These are phyloP conservation scores for Paramecium primaurelia DNA, from an alignment of 73 alveolate species.

Conservation along the genomic window DNA sequence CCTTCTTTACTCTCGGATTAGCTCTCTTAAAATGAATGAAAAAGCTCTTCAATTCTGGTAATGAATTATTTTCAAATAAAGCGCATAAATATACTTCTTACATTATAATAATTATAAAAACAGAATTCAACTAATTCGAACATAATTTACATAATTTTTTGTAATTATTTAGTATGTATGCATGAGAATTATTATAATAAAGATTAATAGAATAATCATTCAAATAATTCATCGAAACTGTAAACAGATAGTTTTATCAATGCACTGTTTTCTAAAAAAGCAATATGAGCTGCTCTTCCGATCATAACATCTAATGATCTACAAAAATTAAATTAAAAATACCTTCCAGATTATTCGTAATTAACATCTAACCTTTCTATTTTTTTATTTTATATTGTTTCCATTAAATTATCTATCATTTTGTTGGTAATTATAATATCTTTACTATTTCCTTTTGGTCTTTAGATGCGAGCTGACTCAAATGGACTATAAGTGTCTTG, in stretches of 20 bases:
- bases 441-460: background rate
- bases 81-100: slow-evolving; percentile 28
- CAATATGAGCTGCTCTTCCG: slow-evolving; percentile 99
- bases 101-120: background rate
- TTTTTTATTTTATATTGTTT: background rate
- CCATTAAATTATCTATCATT: slow-evolving; percentile 12
- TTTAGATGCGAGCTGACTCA: slow-evolving; percentile 96
- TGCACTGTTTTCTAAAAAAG: slow-evolving; percentile 96
- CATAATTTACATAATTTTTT: background rate
- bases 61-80: background rate
- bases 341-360: slow-evolving; percentile 57
- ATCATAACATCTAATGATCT: slow-evolving; percentile 91
- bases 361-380: slow-evolving; percentile 56
- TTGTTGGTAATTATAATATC: background rate
- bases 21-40: slow-evolving; percentile 23
- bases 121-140: background rate
- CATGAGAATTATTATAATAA: background rate
- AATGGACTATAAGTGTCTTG: slow-evolving; percentile 97
- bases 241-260: slow-evolving; percentile 84
- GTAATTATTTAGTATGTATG: background rate
- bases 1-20: background rate
- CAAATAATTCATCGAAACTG: slow-evolving; percentile 82
- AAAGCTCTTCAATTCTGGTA: background rate
- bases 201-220: slow-evolving; percentile 54
- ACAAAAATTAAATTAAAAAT: background rate